phyloP scores from a whole-genome alignment of 306 rosid species.

The Clitoria ternatea region DNA sequence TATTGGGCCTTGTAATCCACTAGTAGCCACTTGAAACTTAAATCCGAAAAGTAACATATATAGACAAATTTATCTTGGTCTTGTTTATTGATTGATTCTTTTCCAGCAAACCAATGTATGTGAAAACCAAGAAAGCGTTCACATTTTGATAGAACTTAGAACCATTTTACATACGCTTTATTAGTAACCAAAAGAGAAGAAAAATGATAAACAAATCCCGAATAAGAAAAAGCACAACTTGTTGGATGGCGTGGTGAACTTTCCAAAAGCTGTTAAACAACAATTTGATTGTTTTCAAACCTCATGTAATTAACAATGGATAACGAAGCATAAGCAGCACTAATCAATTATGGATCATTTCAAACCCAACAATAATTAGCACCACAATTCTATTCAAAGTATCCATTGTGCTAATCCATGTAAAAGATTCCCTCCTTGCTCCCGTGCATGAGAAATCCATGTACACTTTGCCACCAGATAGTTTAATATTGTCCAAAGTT shows the following conservation, averaged over 20 bases:
- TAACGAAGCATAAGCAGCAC: not conserved
- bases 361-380: not conserved
- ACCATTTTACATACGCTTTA: not conserved
- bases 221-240: not conserved
- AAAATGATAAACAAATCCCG: not conserved
- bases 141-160: not conserved
- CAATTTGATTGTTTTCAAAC: not conserved
- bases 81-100: conserved; percentile 5
- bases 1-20: conserved; percentile 11
- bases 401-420: not conserved
- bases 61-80: not conserved
- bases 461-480: not conserved
- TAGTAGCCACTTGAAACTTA: not conserved
- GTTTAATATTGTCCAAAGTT: not conserved
- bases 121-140: not conserved
- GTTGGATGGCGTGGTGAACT: not conserved
- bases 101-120: not conserved
- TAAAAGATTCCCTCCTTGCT: not conserved
- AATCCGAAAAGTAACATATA: not conserved
- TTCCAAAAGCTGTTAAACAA: not conserved
- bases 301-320: not conserved
- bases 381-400: not conserved
- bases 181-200: not conserved
- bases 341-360: not conserved
- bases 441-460: not conserved